phyloP scores from a whole-genome alignment of 768 basidiomycete species.

The Rhodotorula toruloides region DNA sequence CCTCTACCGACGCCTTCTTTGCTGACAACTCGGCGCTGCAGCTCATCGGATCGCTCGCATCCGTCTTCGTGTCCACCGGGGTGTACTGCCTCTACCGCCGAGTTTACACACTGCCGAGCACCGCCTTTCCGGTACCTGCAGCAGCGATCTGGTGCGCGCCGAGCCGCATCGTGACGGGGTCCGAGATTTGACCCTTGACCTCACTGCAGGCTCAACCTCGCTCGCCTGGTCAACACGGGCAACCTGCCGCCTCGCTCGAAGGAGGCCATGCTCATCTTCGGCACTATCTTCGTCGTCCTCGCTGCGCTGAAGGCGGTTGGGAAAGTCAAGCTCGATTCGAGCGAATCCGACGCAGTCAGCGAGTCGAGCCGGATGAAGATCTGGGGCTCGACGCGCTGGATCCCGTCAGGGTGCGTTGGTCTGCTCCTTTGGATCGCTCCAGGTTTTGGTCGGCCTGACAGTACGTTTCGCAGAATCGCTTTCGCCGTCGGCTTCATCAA shows the following conservation, averaged over 20 bases:
- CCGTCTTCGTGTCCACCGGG: constrained; percentile 80
- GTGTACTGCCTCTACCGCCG: constrained; percentile 80
- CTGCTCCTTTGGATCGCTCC: not conserved
- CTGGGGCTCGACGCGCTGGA: constrained; percentile 17
- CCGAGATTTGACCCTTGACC: too few relatives aligned
- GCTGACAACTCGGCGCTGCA: constrained; percentile 45
- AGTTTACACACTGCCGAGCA: constrained; percentile 83
- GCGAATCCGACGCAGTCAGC: not conserved
- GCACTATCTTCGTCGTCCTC: constrained; percentile 62
- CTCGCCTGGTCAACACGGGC: constrained; percentile 56
- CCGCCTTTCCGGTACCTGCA: constrained; percentile 91
- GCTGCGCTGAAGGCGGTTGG: constrained; percentile 65
- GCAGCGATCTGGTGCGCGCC: constrained; percentile 75
- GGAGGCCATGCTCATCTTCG: constrained; percentile 74
- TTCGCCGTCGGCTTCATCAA: constrained; percentile 67
- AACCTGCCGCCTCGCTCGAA: constrained; percentile 69
- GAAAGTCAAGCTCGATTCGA: constrained; percentile 50
- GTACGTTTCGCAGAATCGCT: constrained; percentile 8
- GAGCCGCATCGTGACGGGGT: not conserved
- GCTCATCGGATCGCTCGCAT: constrained; percentile 79
- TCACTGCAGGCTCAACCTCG: constrained; percentile 52
- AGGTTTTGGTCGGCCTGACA: too few relatives aligned
- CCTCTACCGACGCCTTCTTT: not conserved
- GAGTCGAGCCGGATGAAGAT: not conserved
- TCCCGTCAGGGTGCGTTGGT: constrained; percentile 51